Evolutionary conservation across 2,329 filamentous ascomycete species (phyloP), one percentile per base, ranked within the genome.

Genomic region (Calonectria naviculata): DNA sequence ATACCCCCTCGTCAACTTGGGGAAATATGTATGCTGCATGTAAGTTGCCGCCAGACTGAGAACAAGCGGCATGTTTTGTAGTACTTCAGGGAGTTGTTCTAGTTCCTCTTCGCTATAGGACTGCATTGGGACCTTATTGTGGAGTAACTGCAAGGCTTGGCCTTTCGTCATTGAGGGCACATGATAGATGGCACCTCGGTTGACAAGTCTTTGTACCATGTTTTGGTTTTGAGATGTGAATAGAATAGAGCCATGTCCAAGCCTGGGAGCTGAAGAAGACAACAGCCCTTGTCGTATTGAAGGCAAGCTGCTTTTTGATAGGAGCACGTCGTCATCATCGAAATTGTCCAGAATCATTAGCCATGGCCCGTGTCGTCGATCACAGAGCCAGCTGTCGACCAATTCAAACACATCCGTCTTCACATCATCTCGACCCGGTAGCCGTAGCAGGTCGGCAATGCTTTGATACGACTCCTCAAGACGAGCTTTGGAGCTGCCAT

Each of bases 1-100:
- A 54, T 86, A 87, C 9, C 65, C 49, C 31, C 65, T 15, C 0
- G 83, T 66, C 0, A 80, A 78, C 15, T 65, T 71, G 4, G 73
- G 73, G 0, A 78, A 78, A 5, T 38, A 42, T 10, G 75, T 70
- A 81, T 31, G 62, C 5, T 65, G 36, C 31, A 65, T 81, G 46
- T 80, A 83, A 4, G 76, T 70, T 4, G 77, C 78, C 0, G 81
- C 79, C 54, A 82, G 75, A 1, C 28, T 65, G 5, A 65, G 26
- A 1, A 38, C 46, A 7, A 54, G 44, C 7, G 61, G 61, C 5
- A 64, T 24, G 12, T 52, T 47, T 12, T 64, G 34, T 15, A 65
- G 9, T 19, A 21, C 21, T 29, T 29, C 46, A 4, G 49, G 46
- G n/a, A 52, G 34, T 7, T 36, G 34, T 24, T 54, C 26, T 2